Evolutionary conservation across 768 basidiomycete species (phyloP), one percentile per base, ranked within the genome.

Genomic region (Leucocoprinus leucothites): DNA sequence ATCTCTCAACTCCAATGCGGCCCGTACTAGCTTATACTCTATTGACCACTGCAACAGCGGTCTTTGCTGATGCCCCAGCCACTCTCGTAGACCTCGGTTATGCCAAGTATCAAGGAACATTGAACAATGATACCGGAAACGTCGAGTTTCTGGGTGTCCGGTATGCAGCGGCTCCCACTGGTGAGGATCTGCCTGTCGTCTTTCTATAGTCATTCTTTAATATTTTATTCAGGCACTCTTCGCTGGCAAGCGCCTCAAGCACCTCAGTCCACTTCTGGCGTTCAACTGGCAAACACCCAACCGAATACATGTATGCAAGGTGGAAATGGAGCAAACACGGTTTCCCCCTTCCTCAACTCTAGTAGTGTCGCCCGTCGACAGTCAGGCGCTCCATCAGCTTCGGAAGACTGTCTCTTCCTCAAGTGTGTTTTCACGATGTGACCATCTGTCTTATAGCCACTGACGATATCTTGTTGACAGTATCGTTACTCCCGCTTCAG

Each of bases 81-180:
- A 5, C 31, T 34, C 5, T 34, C 13, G 38, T 38, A 3, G 67
- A 78, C 52, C 66, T 80, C 13, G 77, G 77, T 4, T 77, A 78
- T 57, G 73, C 77, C 0, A 64, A 63, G 44, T 81, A 78, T 53
- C 67, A 74, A 63, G 79, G 78, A 1, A 46, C 63, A 0, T 59
- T 73, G 18, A 66, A 76, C 48, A 44, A 69, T 0, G 65, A 66
- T 0, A 71, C 70, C 2, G 61, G 63, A 21, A 68, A 74, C 53
- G 71, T 70, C 0, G 59, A 64, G 9, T 79, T 76, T 56, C 66
- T 77, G 7, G 74, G 74, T 0, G 69, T 81, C 40, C 72, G 79
- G 6, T 82, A 77, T 64, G 81, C 82, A 16, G 77, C 75, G 16
- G 65, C 78, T 18, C 80, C 81, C 1, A 55, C 70, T 25, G 79